phyloP scores from a whole-genome alignment of 78 protist species.

The Parvularia atlantis region DNA sequence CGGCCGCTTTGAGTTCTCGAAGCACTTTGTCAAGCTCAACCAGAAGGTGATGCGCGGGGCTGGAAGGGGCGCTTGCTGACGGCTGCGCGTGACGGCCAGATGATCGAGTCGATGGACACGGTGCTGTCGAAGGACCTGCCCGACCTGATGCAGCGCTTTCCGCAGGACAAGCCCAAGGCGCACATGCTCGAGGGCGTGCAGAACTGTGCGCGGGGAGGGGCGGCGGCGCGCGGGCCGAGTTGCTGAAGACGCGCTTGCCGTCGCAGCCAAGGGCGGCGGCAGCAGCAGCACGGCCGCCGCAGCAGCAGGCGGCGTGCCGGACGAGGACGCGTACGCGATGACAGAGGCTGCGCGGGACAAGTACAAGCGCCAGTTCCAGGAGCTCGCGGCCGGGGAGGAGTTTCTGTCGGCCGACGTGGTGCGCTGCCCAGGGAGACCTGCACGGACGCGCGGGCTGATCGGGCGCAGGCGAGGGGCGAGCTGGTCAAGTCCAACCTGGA shows the following conservation, averaged over 20 bases:
- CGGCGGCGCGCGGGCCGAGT: no score
- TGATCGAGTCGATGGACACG: conserved; percentile 4
- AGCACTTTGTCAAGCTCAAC: conserved; percentile 50
- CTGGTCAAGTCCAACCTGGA: conserved; percentile 3
- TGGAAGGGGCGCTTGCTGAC: no score
- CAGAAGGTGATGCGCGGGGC: no score
- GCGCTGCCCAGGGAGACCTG: background rate
- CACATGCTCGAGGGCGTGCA: no score
- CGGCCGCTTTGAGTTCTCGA: conserved; percentile 39
- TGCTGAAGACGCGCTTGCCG: no score
- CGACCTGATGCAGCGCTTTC: conserved; percentile 8
- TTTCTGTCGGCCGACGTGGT: background rate
- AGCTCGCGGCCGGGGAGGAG: background rate
- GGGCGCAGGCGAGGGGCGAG: background rate
- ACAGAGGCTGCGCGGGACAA: background rate
- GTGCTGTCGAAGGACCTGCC: conserved; percentile 50
- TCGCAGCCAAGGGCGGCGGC: no score
- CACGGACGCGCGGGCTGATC: background rate
- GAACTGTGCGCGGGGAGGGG: background rate
- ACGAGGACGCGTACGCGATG: background rate
- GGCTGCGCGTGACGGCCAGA: background rate
- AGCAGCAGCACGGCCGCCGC: no score
- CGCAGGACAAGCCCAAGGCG: background rate
- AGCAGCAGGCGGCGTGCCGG: no score
- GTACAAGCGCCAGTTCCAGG: background rate